phyloP scores from a whole-genome alignment of 306 rosid species.

The Rosa chinensis region DNA sequence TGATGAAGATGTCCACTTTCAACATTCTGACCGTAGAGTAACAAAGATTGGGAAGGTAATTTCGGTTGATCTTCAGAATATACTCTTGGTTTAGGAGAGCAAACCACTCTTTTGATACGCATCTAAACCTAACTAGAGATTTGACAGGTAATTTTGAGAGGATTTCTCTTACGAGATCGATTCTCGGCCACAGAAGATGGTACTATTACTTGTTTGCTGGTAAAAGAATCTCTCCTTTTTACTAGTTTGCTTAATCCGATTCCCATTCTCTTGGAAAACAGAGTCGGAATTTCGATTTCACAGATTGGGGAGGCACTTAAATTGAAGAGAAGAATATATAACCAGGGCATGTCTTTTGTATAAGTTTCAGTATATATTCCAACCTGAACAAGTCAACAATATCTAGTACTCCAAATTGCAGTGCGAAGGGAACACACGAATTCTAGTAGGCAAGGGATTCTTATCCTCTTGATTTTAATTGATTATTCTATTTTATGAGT shows the following conservation, averaged over 20 bases:
- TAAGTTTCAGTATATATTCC: neutral
- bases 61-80: neutral
- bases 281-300: neutral
- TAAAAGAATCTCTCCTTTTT: neutral
- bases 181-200: neutral
- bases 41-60: neutral
- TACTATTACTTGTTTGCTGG: neutral
- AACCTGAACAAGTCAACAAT: neutral
- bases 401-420: neutral
- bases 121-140: neutral
- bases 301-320: neutral
- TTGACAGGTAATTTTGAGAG: neutral
- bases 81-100: neutral
- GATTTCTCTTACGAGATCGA: neutral
- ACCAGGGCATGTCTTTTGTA: neutral
- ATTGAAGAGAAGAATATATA: neutral
- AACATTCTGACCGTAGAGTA: neutral
- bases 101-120: neutral
- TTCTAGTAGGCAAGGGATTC: neutral
- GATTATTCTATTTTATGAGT: too few relatives aligned
- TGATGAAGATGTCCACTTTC: neutral
- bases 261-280: neutral
- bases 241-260: neutral
- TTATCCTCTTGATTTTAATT: neutral
- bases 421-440: too few relatives aligned